phyloP scores from a whole-genome alignment of 2,329 filamentous ascomycete species.

The Ophiostoma populinum region DNA sequence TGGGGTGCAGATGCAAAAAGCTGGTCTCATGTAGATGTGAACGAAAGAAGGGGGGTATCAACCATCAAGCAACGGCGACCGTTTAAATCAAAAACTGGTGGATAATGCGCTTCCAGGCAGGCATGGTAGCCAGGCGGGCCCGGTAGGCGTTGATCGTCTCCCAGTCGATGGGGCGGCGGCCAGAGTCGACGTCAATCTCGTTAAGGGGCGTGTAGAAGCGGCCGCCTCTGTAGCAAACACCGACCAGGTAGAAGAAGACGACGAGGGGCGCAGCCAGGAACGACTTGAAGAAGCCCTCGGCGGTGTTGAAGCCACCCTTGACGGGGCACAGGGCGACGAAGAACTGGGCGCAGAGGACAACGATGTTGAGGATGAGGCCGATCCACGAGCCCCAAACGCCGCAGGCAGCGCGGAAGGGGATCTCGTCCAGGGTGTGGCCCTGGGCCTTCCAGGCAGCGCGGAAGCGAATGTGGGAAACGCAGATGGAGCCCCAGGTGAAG shows the following conservation, averaged over 20 bases:
- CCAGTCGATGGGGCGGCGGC: constrained; percentile 45
- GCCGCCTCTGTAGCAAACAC: constrained; percentile 50
- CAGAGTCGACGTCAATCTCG: constrained; percentile 51
- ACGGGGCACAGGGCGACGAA: constrained; percentile 24
- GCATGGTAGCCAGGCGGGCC: constrained; percentile 9
- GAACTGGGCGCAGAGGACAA: constrained; percentile 39
- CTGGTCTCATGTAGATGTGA: background rate
- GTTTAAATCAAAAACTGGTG: constrained; percentile 6
- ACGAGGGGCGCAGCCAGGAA: constrained; percentile 38
- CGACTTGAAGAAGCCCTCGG: constrained; percentile 32
- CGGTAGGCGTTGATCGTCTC: constrained; percentile 18
- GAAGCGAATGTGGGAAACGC: constrained; percentile 52
- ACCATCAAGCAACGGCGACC: background rate
- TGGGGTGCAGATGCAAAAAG: no score
- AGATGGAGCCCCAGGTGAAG: constrained; percentile 55
- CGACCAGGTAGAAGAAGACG: constrained; percentile 30
- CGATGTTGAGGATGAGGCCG: constrained; percentile 37
- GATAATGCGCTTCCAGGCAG: constrained; percentile 8
- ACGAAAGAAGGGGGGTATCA: background rate
- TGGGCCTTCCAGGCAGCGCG: constrained; percentile 43
- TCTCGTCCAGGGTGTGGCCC: constrained; percentile 46
- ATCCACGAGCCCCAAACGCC: constrained; percentile 49
- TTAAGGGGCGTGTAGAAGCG: constrained; percentile 35
- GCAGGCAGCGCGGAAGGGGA: constrained; percentile 44
- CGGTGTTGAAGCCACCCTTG: constrained; percentile 17